phyloP scores from a whole-genome alignment of 208 protist genomes.

The Kentomonas sorsogonicus region DNA sequence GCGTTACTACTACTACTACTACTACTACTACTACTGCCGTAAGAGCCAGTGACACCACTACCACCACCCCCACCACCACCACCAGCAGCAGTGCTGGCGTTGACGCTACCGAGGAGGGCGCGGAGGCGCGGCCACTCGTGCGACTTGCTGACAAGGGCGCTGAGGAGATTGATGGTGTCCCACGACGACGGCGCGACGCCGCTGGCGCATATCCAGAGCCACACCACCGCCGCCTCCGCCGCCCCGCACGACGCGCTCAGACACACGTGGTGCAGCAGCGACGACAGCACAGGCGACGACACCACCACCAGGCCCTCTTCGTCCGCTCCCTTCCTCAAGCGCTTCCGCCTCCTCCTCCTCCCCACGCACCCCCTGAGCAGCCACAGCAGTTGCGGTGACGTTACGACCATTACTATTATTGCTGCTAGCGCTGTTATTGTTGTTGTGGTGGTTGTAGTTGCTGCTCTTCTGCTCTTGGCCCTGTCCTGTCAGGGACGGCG shows the following conservation, averaged over 20 bases:
- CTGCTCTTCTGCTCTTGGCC: too few species aligned
- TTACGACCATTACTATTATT: too few species aligned
- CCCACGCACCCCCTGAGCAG: too few species aligned
- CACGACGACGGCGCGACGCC: constrained; percentile 64
- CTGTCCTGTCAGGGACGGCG: too few species aligned
- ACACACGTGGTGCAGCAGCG: constrained; percentile 75
- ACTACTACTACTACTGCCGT: constrained; percentile 4
- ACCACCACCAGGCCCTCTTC: neutral
- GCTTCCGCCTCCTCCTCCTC: too few species aligned
- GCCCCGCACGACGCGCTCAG: constrained; percentile 24
- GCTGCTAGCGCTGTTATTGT: too few species aligned
- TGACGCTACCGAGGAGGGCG: constrained; percentile 36
- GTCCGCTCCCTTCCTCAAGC: too few species aligned
- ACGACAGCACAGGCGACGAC: constrained; percentile 52
- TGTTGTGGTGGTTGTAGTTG: too few species aligned
- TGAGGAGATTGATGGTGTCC: constrained; percentile 58
- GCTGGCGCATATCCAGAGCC: constrained; percentile 71
- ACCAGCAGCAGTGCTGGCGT: too few species aligned
- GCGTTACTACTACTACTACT: neutral
- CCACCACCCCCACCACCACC: too few species aligned
- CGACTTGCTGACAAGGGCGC: constrained; percentile 29
- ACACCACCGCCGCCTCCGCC: constrained; percentile 45
- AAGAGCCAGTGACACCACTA: too few species aligned
- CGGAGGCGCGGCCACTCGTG: constrained; percentile 65
- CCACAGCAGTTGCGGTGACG: too few species aligned